Evolutionary conservation across 176 grass and related monocot species (phyloP).

Genomic region (Elymus sibiricus): DNA sequence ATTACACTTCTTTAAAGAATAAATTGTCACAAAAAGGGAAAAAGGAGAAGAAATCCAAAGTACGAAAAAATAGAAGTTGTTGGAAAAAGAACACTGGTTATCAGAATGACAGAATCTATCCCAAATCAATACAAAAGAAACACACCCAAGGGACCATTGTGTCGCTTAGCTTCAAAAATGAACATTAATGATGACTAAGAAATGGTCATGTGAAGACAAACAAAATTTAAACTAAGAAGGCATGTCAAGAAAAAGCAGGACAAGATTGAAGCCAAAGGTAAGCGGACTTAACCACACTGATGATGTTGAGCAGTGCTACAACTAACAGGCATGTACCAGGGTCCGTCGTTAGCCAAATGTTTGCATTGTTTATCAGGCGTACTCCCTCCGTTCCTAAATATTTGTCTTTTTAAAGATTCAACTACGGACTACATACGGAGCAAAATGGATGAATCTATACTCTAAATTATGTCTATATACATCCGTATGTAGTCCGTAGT

Average conservation of each 20-base stretch:
- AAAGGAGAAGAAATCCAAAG: neutral
- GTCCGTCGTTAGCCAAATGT: constrained; percentile 33
- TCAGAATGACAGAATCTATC: constrained; percentile 32
- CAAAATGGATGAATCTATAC: too few species aligned
- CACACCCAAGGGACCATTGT: constrained; percentile 6
- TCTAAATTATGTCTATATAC: too few species aligned
- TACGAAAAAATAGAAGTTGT: constrained; percentile 2
- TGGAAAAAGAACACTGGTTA: constrained; percentile 15
- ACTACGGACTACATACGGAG: too few species aligned
- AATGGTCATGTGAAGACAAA: constrained; percentile 45
- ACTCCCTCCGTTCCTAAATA: too few species aligned
- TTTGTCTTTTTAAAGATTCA: too few species aligned
- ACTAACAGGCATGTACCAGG: constrained; percentile 38
- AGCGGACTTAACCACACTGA: constrained; percentile 47
- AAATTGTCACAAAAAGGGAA: constrained; percentile 1
- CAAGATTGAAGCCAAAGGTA: constrained; percentile 65
- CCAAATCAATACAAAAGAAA: constrained; percentile 36
- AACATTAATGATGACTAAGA: constrained; percentile 26
- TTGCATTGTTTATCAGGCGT: constrained; percentile 11
- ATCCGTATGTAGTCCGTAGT: too few species aligned
- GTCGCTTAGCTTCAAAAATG: constrained; percentile 59
- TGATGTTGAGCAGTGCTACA: constrained; percentile 58
- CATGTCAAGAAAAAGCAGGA: constrained; percentile 64
- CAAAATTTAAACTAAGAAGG: constrained; percentile 79
- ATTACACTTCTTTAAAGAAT: constrained; percentile 11